These are phyloP conservation scores for Dryas integrifolia DNA, from an alignment of 331 rosid genomes.

Conservation along the genomic window DNA sequence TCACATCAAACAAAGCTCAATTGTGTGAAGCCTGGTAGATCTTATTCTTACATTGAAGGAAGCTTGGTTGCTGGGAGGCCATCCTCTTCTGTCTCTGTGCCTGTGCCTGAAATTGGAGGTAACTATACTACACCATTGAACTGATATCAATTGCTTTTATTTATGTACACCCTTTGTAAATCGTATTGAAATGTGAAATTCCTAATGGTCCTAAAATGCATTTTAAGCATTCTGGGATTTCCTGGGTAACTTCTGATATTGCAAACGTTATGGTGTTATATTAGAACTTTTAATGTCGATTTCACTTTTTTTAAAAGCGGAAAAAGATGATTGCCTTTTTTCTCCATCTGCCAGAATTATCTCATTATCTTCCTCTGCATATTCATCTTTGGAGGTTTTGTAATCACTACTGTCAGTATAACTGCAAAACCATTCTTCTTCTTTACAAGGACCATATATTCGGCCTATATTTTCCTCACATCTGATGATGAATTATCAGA, in stretches of 20 bases:
- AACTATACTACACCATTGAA: slow-evolving; percentile 5
- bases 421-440: not conserved
- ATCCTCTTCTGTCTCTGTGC: slow-evolving; percentile 40
- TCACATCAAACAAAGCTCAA: slow-evolving; percentile 36
- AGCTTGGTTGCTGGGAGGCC: slow-evolving; percentile 49
- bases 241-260: not conserved
- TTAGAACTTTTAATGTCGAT: not conserved
- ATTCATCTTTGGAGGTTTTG: not conserved
- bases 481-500: not conserved
- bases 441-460: not conserved
- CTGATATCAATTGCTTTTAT: not conserved
- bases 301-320: not conserved
- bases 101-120: slow-evolving; percentile 62
- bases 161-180: not conserved
- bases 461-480: not conserved
- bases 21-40: slow-evolving; percentile 42
- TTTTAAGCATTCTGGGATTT: not conserved
- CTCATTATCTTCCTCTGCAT: not conserved
- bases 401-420: not conserved
- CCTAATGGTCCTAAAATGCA: too few species aligned
- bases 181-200: not conserved
- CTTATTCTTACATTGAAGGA: slow-evolving; percentile 43
- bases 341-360: not conserved
- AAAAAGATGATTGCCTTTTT: not conserved
- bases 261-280: not conserved